Percentiles rank a stretch among this genome's conserved stretches.
phyloP scores from a whole-genome alignment of 148 eudicot genomes.

The Rhododendron simsii region DNA sequence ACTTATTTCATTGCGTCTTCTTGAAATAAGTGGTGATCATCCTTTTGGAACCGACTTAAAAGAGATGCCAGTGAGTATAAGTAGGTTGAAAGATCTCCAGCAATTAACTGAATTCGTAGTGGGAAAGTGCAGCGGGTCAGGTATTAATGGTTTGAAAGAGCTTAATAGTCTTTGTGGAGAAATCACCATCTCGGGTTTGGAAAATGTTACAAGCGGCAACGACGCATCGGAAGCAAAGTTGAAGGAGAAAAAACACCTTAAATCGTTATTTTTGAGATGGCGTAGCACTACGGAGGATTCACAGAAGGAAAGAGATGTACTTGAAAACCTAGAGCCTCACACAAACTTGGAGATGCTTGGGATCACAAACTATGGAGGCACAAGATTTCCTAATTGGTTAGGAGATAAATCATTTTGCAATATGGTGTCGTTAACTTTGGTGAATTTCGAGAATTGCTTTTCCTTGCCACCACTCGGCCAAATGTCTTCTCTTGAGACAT shows the following conservation, averaged over 20 bases:
- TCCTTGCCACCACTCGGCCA: conserved; percentile 4
- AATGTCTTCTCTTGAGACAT: not conserved
- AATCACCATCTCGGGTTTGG: not conserved
- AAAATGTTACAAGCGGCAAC: not conserved
- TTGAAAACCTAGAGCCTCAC: conserved; percentile 8
- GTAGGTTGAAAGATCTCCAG: not conserved
- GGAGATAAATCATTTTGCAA: not conserved
- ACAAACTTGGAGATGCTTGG: not conserved
- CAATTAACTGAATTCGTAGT: too few relatives aligned
- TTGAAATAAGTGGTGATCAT: too few relatives aligned
- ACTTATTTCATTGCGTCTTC: not conserved
- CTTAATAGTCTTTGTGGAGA: not conserved
- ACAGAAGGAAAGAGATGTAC: not conserved
- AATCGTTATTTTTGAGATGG: not conserved
- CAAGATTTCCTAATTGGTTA: conserved; percentile 8
- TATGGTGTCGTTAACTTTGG: not conserved
- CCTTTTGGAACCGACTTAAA: not conserved
- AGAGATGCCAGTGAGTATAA: not conserved
- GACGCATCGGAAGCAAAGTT: conserved; percentile 11
- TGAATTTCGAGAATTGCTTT: not conserved
- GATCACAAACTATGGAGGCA: not conserved
- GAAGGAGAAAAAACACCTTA: not conserved
- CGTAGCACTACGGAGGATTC: not conserved
- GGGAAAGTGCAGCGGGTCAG: not conserved
- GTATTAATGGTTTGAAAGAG: conserved; percentile 1